Evolutionary conservation across 2,329 filamentous ascomycete species (phyloP).

Genomic region (Penicillium janthinellum): DNA sequence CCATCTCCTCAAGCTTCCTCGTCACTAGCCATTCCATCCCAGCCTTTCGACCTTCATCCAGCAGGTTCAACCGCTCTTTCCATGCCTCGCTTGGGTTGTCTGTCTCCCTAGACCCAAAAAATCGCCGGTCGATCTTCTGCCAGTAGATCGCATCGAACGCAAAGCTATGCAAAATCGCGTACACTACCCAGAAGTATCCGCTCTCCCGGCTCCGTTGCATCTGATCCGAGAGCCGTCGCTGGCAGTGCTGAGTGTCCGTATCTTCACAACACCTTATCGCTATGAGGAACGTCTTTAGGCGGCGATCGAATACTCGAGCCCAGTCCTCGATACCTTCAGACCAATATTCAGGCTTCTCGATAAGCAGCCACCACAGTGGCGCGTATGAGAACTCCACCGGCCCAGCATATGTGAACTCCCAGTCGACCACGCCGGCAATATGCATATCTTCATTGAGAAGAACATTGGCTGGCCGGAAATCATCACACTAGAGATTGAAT

Average conservation of each 20-base stretch:
- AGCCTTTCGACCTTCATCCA: no score
- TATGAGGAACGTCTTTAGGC: slow-evolving; percentile 21
- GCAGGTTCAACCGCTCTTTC: no score
- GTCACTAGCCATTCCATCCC: no score
- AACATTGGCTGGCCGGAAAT: slow-evolving; percentile 23
- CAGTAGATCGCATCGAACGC: not conserved
- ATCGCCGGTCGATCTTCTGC: no score
- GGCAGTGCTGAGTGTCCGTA: no score
- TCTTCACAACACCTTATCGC: not conserved
- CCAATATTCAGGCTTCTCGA: slow-evolving; percentile 29
- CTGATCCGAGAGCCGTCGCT: no score
- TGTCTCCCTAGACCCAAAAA: no score
- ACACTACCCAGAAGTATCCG: no score
- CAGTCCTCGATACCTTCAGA: slow-evolving; percentile 21
- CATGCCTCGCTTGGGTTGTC: no score
- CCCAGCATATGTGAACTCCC: slow-evolving; percentile 31
- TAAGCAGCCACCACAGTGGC: slow-evolving; percentile 29
- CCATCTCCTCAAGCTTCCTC: no score
- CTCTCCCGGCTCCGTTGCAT: no score
- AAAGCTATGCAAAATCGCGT: no score
- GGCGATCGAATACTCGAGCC: slow-evolving; percentile 14
- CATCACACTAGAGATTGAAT: slow-evolving; percentile 24
- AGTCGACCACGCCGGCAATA: slow-evolving; percentile 25
- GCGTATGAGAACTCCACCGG: slow-evolving; percentile 24
- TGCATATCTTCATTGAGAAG: slow-evolving; percentile 13